A percentile compares a stretch with the other conserved stretches of the same genome.
Evolutionary conservation across 805 yeast genomes (phyloP).

Genomic region (Ogataea zsoltii): DNA sequence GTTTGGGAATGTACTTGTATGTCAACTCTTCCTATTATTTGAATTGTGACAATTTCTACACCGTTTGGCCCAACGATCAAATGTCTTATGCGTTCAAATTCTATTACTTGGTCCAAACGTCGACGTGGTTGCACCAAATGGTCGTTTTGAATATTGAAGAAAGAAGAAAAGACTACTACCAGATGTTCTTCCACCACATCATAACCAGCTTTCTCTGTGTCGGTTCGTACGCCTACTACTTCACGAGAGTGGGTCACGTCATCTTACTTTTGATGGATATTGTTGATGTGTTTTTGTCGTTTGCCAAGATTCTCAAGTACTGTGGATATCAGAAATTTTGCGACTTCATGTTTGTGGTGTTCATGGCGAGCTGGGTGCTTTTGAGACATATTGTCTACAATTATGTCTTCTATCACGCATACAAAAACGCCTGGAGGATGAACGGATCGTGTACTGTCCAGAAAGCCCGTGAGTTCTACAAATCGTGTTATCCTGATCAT

Average conservation of each 20-base stretch:
- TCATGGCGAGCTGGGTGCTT: conserved; percentile 67
- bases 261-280: conserved; percentile 80
- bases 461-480: conserved; percentile 14
- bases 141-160: conserved; percentile 76
- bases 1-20: conserved; percentile 59
- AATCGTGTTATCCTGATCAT: conserved; percentile 50
- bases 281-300: conserved; percentile 69
- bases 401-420: conserved; percentile 62
- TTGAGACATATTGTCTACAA: conserved; percentile 75
- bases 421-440: conserved; percentile 48
- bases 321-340: conserved; percentile 60
- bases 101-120: conserved; percentile 72
- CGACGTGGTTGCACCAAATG: conserved; percentile 80
- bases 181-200: conserved; percentile 88
- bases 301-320: conserved; percentile 78
- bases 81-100: conserved; percentile 54
- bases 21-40: conserved; percentile 57
- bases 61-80: conserved; percentile 73
- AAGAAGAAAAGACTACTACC: conserved; percentile 76
- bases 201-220: conserved; percentile 67
- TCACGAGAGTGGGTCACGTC: conserved; percentile 75
- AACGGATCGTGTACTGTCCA: conserved; percentile 41
- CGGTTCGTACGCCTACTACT: conserved; percentile 74
- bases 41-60: conserved; percentile 58
- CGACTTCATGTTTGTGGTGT: conserved; percentile 67